Conservation (phyloP, 345 rosid species). For the Euphorbia peplus region DNA sequence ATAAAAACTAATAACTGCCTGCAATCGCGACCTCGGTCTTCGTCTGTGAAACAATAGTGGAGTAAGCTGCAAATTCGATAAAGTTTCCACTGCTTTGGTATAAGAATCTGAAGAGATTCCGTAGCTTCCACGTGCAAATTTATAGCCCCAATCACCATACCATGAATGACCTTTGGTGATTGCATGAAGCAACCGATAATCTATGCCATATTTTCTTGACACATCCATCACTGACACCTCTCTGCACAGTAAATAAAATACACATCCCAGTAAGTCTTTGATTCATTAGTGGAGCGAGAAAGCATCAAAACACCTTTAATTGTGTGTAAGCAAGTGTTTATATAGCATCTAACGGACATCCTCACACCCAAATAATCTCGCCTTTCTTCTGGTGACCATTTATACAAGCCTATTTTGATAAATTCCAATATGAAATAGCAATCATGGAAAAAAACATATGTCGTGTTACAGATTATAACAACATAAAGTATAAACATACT, state of each 20-base stretch:
- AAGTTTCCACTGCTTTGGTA: constrained; percentile 37
- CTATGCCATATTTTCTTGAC: constrained; percentile 60
- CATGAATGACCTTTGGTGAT: constrained; percentile 54
- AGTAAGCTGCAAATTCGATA: constrained; percentile 44
- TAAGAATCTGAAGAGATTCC: constrained; percentile 54
- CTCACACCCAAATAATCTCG: too few species aligned
- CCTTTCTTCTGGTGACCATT: too few species aligned
- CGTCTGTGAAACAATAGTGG: constrained; percentile 45
- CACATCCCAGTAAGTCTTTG: neutral
- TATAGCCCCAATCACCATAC: constrained; percentile 72
- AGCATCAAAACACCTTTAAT: neutral
- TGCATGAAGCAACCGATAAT: constrained; percentile 57
- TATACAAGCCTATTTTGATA: too few species aligned
- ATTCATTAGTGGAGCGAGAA: too few species aligned
- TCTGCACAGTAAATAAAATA: constrained; percentile 19
- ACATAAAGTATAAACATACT: too few species aligned
- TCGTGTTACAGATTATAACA: too few species aligned
- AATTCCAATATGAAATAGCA: too few species aligned
- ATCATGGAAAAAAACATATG: too few species aligned
- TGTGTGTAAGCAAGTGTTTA: neutral
- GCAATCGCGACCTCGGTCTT: constrained; percentile 40
- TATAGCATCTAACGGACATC: too few species aligned
- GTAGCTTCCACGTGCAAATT: constrained; percentile 58
- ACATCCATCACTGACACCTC: constrained; percentile 75
- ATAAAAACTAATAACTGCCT: constrained; percentile 46